Evolutionary conservation across 495 filamentous ascomycete genomes (phyloP).

Genomic region (Penicillium verhagenii): DNA sequence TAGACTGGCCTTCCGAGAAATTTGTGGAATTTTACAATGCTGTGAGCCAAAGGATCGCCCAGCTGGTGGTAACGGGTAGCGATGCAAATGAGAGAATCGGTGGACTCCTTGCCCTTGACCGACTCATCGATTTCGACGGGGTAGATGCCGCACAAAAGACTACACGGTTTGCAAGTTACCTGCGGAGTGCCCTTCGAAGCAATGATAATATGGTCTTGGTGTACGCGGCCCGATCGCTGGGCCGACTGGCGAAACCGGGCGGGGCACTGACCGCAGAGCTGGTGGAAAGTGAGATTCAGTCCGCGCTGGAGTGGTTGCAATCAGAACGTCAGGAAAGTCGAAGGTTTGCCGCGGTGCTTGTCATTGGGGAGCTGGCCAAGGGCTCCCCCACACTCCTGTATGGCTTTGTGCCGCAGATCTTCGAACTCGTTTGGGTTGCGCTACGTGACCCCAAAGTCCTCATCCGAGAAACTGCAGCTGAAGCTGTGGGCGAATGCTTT

Average conservation of each 20-base stretch:
- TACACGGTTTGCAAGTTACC: slow-evolving; percentile 83
- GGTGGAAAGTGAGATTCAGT: slow-evolving; percentile 94
- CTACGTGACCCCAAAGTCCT: slow-evolving; percentile 83
- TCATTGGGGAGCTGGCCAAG: slow-evolving; percentile 82
- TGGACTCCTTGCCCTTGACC: slow-evolving; percentile 87
- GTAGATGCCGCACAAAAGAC: slow-evolving; percentile 94
- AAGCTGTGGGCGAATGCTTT: slow-evolving; percentile 90
- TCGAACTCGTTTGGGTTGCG: slow-evolving; percentile 94
- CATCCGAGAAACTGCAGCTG: slow-evolving; percentile 86
- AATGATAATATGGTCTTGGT: slow-evolving; percentile 87
- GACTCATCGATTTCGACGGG: slow-evolving; percentile 91
- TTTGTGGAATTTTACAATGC: slow-evolving; percentile 77
- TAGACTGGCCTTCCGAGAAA: slow-evolving; percentile 74
- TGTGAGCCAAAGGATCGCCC: slow-evolving; percentile 71
- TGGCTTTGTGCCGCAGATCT: slow-evolving; percentile 81
- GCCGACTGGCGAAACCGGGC: slow-evolving; percentile 84
- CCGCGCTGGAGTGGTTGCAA: slow-evolving; percentile 92
- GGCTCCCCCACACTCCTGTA: slow-evolving; percentile 94
- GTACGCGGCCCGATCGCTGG: slow-evolving; percentile 80
- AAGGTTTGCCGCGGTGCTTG: slow-evolving; percentile 86
- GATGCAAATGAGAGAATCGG: slow-evolving; percentile 87
- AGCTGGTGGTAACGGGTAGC: slow-evolving; percentile 71
- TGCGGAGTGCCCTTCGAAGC: slow-evolving; percentile 83
- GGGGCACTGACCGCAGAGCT: slow-evolving; percentile 93
- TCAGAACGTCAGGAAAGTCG: slow-evolving; percentile 91